A percentile compares a stretch with the other conserved stretches of the same genome.
Evolutionary conservation across 805 yeast species (phyloP).

Genomic region (Saturnispora ahearnii): DNA sequence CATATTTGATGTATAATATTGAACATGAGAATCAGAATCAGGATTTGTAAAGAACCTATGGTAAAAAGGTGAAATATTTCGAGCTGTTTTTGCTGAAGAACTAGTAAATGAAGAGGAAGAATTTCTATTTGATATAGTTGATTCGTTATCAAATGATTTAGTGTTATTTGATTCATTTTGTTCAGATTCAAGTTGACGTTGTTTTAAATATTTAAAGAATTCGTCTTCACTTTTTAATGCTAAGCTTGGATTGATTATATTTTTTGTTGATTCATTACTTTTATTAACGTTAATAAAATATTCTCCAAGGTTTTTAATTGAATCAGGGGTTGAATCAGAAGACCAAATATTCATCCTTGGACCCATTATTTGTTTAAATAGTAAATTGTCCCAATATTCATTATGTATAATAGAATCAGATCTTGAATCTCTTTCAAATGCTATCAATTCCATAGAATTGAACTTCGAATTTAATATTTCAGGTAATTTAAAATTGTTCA

Average conservation of each 20-base stretch:
- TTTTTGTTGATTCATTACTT: not conserved
- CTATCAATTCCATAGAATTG: constrained; percentile 65
- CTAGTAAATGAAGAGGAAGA: too few species aligned
- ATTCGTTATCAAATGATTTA: not conserved
- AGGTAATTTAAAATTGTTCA: constrained; percentile 22
- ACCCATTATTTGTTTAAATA: constrained; percentile 59
- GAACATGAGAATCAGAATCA: constrained; percentile 71
- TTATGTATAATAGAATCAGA: constrained; percentile 55
- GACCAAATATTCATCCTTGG: constrained; percentile 61
- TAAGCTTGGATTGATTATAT: constrained; percentile 1
- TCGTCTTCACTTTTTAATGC: constrained; percentile 11
- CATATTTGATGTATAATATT: constrained; percentile 57
- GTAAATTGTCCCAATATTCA: constrained; percentile 51
- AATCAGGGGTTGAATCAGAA: constrained; percentile 43
- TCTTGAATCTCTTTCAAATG: constrained; percentile 52
- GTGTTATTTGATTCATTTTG: not conserved
- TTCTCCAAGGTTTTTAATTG: constrained; percentile 27
- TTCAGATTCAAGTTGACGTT: constrained; percentile 13
- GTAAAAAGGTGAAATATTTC: constrained; percentile 48
- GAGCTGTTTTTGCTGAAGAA: not conserved
- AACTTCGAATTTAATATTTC: constrained; percentile 38
- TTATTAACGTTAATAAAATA: constrained; percentile 7
- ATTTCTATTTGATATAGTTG: not conserved
- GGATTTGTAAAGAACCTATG: constrained; percentile 82
- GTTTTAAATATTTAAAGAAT: constrained; percentile 19